Percentiles rank a stretch among this genome's conserved stretches.
Conservation (phyloP, 2,329 filamentous ascomycete genomes). For the Pseudopithomyces maydicus region DNA sequence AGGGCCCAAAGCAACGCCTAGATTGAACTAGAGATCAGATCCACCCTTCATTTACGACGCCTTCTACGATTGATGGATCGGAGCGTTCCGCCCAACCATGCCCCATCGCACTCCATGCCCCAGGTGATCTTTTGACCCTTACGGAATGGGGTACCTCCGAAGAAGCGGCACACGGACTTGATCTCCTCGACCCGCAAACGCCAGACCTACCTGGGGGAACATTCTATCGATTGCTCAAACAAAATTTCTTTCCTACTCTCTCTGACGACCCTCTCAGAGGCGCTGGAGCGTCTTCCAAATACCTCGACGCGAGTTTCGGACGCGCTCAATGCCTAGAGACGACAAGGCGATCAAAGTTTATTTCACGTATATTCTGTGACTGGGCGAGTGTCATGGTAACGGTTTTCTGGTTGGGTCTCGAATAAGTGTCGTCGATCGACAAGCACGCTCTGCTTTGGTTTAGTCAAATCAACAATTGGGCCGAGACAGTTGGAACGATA, state of each 20-base stretch:
- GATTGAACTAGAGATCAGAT: too few species aligned
- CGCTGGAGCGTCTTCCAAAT: neutral
- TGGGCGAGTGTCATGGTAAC: neutral
- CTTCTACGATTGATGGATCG: neutral
- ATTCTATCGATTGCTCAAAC: neutral
- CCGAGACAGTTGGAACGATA: neutral
- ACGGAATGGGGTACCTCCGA: neutral
- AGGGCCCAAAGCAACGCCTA: neutral
- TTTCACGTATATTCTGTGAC: neutral
- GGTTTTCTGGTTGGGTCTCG: neutral
- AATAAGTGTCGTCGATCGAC: neutral
- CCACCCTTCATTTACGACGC: neutral
- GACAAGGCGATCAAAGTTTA: neutral
- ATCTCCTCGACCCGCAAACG: neutral
- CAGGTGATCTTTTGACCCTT: neutral
- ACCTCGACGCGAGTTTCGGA: neutral
- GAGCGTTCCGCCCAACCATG: neutral
- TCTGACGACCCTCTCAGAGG: neutral
- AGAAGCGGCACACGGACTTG: neutral
- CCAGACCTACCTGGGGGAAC: neutral
- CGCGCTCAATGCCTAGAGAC: neutral
- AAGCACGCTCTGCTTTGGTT: too few species aligned
- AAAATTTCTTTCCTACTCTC: neutral
- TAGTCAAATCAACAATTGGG: neutral
- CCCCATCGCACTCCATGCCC: neutral